Percentiles rank a stretch among this genome's conserved stretches.
These are phyloP conservation scores for Kwoniella heveanensis DNA, from an alignment of 768 basidiomycete genomes.

Conservation along the genomic window DNA sequence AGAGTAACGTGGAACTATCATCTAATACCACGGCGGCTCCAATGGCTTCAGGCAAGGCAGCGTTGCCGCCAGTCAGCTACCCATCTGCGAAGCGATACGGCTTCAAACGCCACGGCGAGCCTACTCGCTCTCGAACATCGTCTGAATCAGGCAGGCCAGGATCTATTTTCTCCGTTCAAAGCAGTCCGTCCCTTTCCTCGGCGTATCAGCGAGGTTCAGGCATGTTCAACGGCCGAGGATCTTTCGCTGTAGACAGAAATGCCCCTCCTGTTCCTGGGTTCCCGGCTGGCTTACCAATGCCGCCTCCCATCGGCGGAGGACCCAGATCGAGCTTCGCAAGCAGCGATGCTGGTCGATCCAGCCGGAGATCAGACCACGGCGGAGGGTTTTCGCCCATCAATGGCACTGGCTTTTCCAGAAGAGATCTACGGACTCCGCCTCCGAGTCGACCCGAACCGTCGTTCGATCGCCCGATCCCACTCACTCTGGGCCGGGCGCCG, in stretches of 20 bases:
- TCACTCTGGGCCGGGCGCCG: conserved; percentile 43
- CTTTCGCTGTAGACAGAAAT: conserved; percentile 23
- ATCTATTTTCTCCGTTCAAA: conserved; percentile 49
- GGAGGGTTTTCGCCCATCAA: conserved; percentile 13
- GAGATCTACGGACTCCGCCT: conserved; percentile 15
- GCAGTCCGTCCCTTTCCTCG: conserved; percentile 25
- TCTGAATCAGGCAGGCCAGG: conserved; percentile 51
- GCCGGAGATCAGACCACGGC: conserved; percentile 21
- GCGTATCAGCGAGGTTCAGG: conserved; percentile 16
- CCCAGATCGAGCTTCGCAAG: conserved; percentile 32
- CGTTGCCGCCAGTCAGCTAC: conserved; percentile 47
- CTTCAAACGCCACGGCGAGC: conserved; percentile 45
- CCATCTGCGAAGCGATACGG: conserved; percentile 53
- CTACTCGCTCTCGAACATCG: conserved; percentile 31
- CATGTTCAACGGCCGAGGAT: conserved; percentile 13
- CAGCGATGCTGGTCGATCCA: conserved; percentile 31
- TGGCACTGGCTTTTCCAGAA: background rate
- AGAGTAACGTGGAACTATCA: background rate
- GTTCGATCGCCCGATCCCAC: conserved; percentile 52
- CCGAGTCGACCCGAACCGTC: conserved; percentile 42
- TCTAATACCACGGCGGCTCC: conserved; percentile 19
- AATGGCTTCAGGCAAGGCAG: conserved; percentile 31
- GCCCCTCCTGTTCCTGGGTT: conserved; percentile 31
- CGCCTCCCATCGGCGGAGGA: conserved; percentile 23
- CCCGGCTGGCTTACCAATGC: conserved; percentile 23